Percentiles rank a stretch among this genome's conserved stretches.
Conservation (phyloP, 2,329 filamentous ascomycete genomes). For the Trichoderma sp. region DNA sequence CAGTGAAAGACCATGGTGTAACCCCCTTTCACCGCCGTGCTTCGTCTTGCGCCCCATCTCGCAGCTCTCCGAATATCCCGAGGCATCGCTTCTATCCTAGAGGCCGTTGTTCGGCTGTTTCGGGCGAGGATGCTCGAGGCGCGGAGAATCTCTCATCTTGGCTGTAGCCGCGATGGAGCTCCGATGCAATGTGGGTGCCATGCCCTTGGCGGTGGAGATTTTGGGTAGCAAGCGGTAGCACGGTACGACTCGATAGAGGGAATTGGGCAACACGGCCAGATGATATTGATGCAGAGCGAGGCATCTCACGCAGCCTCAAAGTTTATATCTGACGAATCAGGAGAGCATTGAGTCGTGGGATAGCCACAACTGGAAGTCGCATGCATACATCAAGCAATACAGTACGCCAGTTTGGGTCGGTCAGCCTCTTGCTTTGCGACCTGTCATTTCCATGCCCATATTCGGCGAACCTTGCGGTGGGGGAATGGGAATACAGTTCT, state of each 20-base stretch:
- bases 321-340: neutral
- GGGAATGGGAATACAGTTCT: neutral
- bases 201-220: conserved; percentile 8
- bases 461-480: neutral
- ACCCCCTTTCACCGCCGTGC: neutral
- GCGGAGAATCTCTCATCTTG: conserved; percentile 8
- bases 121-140: neutral
- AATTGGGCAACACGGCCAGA: neutral
- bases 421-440: neutral
- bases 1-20: neutral
- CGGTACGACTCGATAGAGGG: neutral
- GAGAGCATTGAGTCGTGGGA: neutral
- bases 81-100: neutral
- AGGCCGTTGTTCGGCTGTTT: conserved; percentile 16
- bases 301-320: neutral
- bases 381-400: neutral
- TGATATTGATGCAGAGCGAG: neutral
- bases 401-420: neutral
- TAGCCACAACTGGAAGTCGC: neutral
- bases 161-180: conserved; percentile 5
- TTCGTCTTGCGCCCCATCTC: neutral
- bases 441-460: neutral
- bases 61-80: neutral
- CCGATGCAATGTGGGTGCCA: conserved; percentile 10
- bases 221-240: conserved; percentile 1